Evolutionary conservation across 306 rosid species (phyloP).

Genomic region (Dryas alaskensis): DNA sequence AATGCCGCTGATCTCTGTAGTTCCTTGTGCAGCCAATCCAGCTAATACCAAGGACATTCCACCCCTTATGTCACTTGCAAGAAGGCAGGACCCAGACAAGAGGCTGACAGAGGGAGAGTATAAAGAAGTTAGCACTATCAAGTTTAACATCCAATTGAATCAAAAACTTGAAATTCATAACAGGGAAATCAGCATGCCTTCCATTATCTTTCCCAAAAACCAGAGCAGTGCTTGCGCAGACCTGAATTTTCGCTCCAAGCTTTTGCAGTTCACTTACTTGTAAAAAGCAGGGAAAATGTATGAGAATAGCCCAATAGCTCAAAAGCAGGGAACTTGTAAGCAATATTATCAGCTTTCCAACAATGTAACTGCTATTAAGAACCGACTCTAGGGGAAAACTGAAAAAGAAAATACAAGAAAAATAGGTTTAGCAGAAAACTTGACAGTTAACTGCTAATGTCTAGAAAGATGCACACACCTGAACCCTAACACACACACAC

Average conservation of each 20-base stretch:
- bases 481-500: too few relatives aligned
- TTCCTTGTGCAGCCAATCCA: conserved; percentile 33
- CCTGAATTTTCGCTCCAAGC: conserved; percentile 39
- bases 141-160: not conserved
- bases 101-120: not conserved
- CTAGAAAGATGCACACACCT: not conserved
- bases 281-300: conserved; percentile 11
- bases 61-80: conserved; percentile 40
- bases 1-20: conserved; percentile 28
- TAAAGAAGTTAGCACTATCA: not conserved
- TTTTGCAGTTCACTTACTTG: conserved; percentile 31
- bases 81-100: conserved; percentile 24
- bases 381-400: not conserved
- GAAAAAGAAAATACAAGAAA: too few relatives aligned
- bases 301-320: not conserved
- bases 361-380: not conserved
- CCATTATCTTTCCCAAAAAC: conserved; percentile 36
- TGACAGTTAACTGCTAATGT: not conserved
- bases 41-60: conserved; percentile 37
- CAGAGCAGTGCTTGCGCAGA: conserved; percentile 35
- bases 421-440: not conserved
- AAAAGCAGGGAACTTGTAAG: not conserved
- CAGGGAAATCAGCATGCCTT: conserved; percentile 15
- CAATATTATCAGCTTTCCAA: not conserved
- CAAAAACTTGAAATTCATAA: not conserved